Evolutionary conservation across 441 rosid species (phyloP).

Genomic region (Pelargonium myrrhifolium): DNA sequence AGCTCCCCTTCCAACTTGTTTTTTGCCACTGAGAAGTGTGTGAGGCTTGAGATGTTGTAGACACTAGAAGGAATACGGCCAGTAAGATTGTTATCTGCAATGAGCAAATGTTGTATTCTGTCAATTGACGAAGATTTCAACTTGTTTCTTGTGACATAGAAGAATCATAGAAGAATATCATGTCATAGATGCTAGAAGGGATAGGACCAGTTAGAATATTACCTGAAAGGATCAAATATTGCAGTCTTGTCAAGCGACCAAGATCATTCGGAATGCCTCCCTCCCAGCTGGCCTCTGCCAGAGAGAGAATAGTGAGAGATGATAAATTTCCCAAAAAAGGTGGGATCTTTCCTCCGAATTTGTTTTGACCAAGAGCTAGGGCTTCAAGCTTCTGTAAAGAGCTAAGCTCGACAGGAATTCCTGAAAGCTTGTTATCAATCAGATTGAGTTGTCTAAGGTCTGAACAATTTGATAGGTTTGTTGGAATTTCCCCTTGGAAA

Average conservation of each 20-base stretch:
- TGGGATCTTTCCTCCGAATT: constrained; percentile 16
- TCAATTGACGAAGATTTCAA: not conserved
- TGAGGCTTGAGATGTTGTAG: constrained; percentile 7
- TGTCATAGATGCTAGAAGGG: not conserved
- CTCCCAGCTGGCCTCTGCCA: not conserved
- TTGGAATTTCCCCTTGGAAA: constrained; percentile 21
- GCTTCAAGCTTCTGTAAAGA: not conserved
- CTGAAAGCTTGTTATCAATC: constrained; percentile 7
- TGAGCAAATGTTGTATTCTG: not conserved
- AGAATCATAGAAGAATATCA: not conserved
- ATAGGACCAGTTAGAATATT: not conserved
- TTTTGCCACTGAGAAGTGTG: not conserved
- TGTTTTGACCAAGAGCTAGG: not conserved
- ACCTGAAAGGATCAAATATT: not conserved
- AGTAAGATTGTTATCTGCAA: not conserved
- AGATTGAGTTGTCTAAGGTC: constrained; percentile 7
- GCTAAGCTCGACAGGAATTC: constrained; percentile 14
- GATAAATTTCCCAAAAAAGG: not conserved
- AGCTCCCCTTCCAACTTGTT: not conserved
- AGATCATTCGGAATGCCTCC: constrained; percentile 7
- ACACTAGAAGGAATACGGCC: constrained; percentile 7
- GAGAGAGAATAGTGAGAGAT: not conserved
- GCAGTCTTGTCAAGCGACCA: not conserved
- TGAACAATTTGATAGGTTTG: constrained; percentile 17
- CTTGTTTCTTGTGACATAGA: not conserved